Evolutionary conservation across 78 protist genomes (phyloP).

Genomic region (Corallochytrium limacisporum): DNA sequence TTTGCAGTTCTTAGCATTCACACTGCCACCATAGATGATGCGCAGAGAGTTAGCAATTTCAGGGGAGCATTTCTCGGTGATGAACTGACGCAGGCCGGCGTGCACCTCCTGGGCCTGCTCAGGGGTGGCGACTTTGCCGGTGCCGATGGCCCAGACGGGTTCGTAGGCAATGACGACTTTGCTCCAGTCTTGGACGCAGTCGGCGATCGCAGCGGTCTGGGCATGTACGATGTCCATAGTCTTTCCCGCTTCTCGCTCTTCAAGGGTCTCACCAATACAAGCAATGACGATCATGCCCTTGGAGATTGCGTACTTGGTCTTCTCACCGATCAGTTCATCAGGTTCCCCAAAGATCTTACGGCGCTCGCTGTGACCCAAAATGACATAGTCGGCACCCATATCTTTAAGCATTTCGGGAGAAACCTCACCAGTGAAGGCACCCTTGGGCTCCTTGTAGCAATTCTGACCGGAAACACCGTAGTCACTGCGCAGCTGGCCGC

Average conservation of each 20-base stretch:
- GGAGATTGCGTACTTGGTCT: constrained; percentile 48
- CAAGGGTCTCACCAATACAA: constrained; percentile 92
- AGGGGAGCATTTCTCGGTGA: constrained; percentile 22
- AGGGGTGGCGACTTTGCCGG: constrained; percentile 92
- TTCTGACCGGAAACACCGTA: constrained; percentile 46
- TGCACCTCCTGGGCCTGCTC: constrained; percentile 78
- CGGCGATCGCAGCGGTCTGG: constrained; percentile 22
- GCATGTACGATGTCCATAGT: neutral
- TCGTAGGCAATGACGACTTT: constrained; percentile 86
- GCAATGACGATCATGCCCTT: constrained; percentile 72
- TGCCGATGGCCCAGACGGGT: constrained; percentile 99
- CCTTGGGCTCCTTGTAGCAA: constrained; percentile 32
- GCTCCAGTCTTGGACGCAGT: constrained; percentile 41
- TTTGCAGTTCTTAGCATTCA: constrained; percentile 54
- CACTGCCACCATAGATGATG: constrained; percentile 96
- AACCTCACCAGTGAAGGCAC: constrained; percentile 86
- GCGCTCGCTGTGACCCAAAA: constrained; percentile 97
- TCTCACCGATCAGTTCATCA: constrained; percentile 55
- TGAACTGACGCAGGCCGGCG: constrained; percentile 49
- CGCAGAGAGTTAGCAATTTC: constrained; percentile 54
- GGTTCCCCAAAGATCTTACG: constrained; percentile 76
- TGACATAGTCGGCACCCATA: constrained; percentile 62
- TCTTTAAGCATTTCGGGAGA: constrained; percentile 32
- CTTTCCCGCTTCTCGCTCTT: constrained; percentile 65
- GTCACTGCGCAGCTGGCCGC: constrained; percentile 1